phyloP scores from a whole-genome alignment of 495 filamentous ascomycete species.

The Penicillium antarcticum region DNA sequence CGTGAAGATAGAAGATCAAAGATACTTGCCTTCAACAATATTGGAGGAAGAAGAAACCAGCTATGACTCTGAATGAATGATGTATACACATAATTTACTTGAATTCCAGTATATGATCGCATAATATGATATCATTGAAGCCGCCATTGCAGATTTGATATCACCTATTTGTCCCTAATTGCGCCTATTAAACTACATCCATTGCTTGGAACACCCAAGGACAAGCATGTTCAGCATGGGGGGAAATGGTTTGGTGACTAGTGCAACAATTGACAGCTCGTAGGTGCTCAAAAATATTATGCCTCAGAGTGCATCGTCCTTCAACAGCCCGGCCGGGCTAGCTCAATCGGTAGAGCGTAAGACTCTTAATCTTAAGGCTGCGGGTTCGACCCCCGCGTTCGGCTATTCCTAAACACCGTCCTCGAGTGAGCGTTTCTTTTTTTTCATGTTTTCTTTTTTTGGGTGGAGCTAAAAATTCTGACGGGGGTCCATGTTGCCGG shows the following conservation, averaged over 20 bases:
- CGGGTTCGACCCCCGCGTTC: constrained; percentile 57
- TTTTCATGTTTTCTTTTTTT: constrained; percentile 16
- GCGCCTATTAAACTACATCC: no score
- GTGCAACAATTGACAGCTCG: no score
- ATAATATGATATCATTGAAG: not conserved
- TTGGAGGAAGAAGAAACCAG: constrained; percentile 60
- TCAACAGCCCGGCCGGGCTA: constrained; percentile 45
- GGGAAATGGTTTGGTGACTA: no score
- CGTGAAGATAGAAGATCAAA: constrained; percentile 29
- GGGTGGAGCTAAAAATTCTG: no score
- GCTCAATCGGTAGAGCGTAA: constrained; percentile 60
- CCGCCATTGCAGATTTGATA: not conserved
- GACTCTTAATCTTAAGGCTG: constrained; percentile 61
- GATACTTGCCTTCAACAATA: constrained; percentile 56
- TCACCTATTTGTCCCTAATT: no score
- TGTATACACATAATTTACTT: not conserved
- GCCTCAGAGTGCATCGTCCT: not conserved
- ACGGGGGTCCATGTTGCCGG: not conserved
- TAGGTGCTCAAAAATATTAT: no score
- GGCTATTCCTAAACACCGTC: constrained; percentile 35
- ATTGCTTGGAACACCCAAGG: no score
- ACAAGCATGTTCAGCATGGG: no score
- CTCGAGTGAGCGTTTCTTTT: constrained; percentile 21
- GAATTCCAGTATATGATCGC: not conserved
- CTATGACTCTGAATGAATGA: constrained; percentile 19